These are phyloP conservation scores for Phialophora verrucosa DNA, from an alignment of 2,329 filamentous ascomycete species.

Conservation along the genomic window DNA sequence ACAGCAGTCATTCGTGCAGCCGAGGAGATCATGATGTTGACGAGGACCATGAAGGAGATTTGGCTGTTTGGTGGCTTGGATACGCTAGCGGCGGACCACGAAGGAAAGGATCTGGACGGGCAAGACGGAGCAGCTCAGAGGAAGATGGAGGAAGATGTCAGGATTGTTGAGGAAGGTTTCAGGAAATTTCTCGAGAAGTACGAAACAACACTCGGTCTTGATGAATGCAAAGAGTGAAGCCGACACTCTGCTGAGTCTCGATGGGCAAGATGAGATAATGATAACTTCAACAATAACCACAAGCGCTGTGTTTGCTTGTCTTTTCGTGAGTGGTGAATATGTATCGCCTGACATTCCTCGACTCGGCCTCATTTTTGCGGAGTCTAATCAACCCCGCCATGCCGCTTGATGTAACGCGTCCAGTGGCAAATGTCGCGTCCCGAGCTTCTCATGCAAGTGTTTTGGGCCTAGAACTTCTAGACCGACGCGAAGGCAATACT, in stretches of 20 bases:
- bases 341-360: neutral
- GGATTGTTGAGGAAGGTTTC: slow-evolving; percentile 46
- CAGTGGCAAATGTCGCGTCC: neutral
- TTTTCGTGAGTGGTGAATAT: neutral
- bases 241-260: neutral
- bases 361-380: neutral
- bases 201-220: slow-evolving; percentile 26
- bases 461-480: slow-evolving; percentile 6
- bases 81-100: slow-evolving; percentile 54
- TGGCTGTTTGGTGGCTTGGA: slow-evolving; percentile 71
- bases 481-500: neutral
- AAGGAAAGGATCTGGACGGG: slow-evolving; percentile 47
- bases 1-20: slow-evolving; percentile 64
- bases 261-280: neutral
- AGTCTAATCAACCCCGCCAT: slow-evolving; percentile 1
- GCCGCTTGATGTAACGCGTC: slow-evolving; percentile 11
- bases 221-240: neutral
- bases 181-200: slow-evolving; percentile 33
- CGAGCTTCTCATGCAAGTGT: neutral
- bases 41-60: slow-evolving; percentile 67
- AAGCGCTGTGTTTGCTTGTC: neutral
- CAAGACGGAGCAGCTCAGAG: slow-evolving; percentile 47
- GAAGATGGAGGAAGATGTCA: slow-evolving; percentile 55
- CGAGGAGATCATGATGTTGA: slow-evolving; percentile 66
- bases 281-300: neutral